Evolutionary conservation across 306 rosid genomes (phyloP), one percentile per base, ranked within the genome.

Genomic region (Trifolium subterraneum): DNA sequence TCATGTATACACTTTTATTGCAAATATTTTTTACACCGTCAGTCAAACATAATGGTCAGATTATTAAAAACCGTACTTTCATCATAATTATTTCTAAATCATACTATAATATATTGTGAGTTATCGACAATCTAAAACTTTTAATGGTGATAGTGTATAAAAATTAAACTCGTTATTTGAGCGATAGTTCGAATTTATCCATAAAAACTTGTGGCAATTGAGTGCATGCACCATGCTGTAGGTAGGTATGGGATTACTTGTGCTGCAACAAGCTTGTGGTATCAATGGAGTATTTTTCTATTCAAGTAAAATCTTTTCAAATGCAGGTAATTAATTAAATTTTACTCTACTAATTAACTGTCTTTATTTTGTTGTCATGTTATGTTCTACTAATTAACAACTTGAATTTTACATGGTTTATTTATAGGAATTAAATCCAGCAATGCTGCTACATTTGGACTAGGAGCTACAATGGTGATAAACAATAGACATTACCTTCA

Each of bases 211-310:
- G 2, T 70, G 10, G 7, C 20, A 41, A 54, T 27, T 18, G 18
- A 18, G 52, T 76, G 68, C 51, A 65, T 75, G 14, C 10, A 73
- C 70, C 2, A 64, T 74, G 81, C 79, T 74, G 81, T 80, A 91
- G 93, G 75, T 91, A 27, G 88, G 93, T 44, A 74, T 87, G 70
- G 93, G 90, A 73, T 79, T 89, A 63, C 95, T 87, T 51, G 47
- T 89, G 71, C 87, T 91, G 10, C 95, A 91, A 64, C 95, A 91
- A 71, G 87, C 89, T 23, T 63, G 84, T 74, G 97, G 95, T 60
- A 87, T 89, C 77, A 89, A 89, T 68, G 91, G 85, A 1, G 91
- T 91, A 52, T 74, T 91, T 25, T 84, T 87, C 91, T 89, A 91
- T 72, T 76, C 97, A 22, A 86, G 91, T 60, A 83, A 77, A 71